Evolutionary conservation across 768 basidiomycete species (phyloP), one percentile per base, ranked within the genome.

Genomic region (Sistotremastrum niveocremeum): DNA sequence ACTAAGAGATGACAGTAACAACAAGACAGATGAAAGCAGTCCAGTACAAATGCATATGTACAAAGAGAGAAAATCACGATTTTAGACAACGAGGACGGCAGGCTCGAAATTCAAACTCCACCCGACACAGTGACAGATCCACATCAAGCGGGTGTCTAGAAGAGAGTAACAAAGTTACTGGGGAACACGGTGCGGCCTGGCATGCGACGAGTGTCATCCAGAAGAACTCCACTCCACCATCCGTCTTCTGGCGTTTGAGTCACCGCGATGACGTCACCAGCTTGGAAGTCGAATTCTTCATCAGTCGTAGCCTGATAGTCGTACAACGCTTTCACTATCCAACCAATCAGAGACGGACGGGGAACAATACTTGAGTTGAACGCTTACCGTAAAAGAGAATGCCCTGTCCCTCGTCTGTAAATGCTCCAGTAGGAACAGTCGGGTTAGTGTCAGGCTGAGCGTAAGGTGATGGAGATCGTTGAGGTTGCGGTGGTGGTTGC

Each of bases 231-330:
- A 46, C 79, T 84, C 94, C 93, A 98, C 94, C 94, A 97, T 1
- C 94, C 94, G 56, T 95, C 93, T 55, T 91, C 90, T 4, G 90
- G 90, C 5, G 90, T 94, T 20, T 79, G 73, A 0, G 87, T 93
- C 7, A 98, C 93, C 5, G 91, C 93, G 52, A 98, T 95, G 52
- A 95, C 86, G 62, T 98, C 94, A 2, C 85, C 88, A 20, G 79
- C 70, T 58, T 91, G 87, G 77, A 98, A 97, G 60, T 93, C 85
- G 61, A 98, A 97, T 65, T 97, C 94, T 57, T 93, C 89, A 1
- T 85, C 81, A 51, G 84, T 86, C 7, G 82, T 79, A 10, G 86
- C 88, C 1, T 64, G 63, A 55, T 91, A 93, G 61, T 90, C 84
- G 59, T 87, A 94, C 51, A 93, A 65, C 36, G 90, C 90, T 69